A percentile compares a stretch with the other conserved stretches of the same genome.
Evolutionary conservation across 176 grass and related monocot genomes (phyloP).

Genomic region (Oryza punctata): DNA sequence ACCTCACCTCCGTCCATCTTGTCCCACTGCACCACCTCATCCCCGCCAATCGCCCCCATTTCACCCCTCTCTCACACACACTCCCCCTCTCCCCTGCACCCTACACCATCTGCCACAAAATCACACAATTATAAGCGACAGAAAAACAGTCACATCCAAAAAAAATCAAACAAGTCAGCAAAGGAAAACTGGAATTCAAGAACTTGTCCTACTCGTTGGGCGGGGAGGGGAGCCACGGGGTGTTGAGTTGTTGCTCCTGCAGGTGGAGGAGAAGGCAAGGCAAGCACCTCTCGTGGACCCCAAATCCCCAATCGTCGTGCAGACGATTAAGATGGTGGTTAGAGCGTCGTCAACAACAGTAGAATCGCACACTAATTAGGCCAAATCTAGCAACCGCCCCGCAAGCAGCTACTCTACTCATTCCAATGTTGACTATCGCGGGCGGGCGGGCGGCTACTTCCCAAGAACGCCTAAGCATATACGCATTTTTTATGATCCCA

Average conservation of each 20-base stretch:
- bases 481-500: conserved; percentile 27
- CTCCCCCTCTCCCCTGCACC: conserved; percentile 1
- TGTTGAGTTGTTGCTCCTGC: conserved; percentile 51
- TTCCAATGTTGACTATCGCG: conserved; percentile 36
- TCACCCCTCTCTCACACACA: neutral
- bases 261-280: conserved; percentile 48
- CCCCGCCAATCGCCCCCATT: conserved; percentile 77
- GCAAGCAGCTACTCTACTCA: conserved; percentile 17
- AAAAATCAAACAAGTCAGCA: conserved; percentile 25
- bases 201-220: conserved; percentile 25
- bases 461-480: conserved; percentile 23
- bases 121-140: conserved; percentile 22
- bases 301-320: neutral
- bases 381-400: conserved; percentile 40
- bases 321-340: conserved; percentile 56
- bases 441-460: no score
- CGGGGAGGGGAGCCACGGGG: neutral
- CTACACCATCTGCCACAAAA: conserved; percentile 53
- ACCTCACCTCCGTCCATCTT: conserved; percentile 43
- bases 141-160: conserved; percentile 15
- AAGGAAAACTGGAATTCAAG: conserved; percentile 31
- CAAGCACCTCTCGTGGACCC: conserved; percentile 31
- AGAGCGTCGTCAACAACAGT: conserved; percentile 45
- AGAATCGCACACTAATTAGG: conserved; percentile 33
- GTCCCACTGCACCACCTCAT: conserved; percentile 53